Conservation (phyloP, 352 stramenopile genomes). For the Stramenopiles sp. region DNA sequence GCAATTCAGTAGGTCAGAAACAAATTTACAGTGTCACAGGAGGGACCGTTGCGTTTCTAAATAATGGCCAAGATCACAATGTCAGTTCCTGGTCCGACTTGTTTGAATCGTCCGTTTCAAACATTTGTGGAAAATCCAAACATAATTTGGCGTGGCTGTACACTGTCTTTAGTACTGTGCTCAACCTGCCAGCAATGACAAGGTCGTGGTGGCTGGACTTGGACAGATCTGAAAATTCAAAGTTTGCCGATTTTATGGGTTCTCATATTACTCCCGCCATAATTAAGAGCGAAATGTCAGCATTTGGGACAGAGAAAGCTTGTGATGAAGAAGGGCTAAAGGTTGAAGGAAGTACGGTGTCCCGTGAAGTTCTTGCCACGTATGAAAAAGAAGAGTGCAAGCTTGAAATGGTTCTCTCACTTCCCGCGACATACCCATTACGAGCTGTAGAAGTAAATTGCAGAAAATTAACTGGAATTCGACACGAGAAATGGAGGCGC, state of each 20-base stretch:
- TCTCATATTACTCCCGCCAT: neutral
- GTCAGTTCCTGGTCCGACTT: too few species aligned
- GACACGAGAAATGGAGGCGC: constrained; percentile 62
- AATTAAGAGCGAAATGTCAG: neutral
- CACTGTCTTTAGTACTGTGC: neutral
- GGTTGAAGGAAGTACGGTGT: constrained; percentile 57
- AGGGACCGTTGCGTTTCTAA: too few species aligned
- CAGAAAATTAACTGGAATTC: constrained; percentile 63
- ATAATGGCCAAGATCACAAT: too few species aligned
- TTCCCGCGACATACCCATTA: constrained; percentile 61
- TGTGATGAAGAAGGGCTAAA: constrained; percentile 25
- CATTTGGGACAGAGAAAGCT: neutral
- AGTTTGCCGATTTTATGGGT: neutral
- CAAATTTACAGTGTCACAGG: too few species aligned
- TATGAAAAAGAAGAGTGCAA: constrained; percentile 77
- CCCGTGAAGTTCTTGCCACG: constrained; percentile 58
- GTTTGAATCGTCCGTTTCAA: too few species aligned
- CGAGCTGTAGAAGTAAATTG: constrained; percentile 68
- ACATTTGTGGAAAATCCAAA: too few species aligned
- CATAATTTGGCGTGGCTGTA: too few species aligned
- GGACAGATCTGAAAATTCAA: neutral
- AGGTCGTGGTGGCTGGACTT: neutral
- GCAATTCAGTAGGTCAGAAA: too few species aligned
- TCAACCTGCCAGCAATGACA: neutral
- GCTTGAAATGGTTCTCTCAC: constrained; percentile 62